Conservation (phyloP, 2,329 filamentous ascomycete species). For the Aureobasidium leucospermi region DNA sequence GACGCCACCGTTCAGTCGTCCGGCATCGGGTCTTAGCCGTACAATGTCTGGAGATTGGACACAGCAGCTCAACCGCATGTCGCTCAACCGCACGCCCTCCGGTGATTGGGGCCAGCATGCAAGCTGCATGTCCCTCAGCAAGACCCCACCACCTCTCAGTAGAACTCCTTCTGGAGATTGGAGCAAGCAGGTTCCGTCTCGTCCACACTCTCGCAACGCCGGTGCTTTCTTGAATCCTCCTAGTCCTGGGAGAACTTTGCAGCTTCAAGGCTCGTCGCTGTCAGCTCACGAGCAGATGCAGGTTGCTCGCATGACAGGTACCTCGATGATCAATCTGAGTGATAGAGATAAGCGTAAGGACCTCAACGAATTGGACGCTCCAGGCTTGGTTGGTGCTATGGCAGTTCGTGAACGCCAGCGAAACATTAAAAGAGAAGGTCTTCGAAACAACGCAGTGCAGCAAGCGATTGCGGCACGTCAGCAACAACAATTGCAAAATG, state of each 20-base stretch:
- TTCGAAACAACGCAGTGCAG: constrained; percentile 59
- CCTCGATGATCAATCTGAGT: constrained; percentile 64
- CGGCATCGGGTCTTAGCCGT: constrained; percentile 18
- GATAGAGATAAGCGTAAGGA: constrained; percentile 34
- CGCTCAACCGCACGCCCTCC: constrained; percentile 35
- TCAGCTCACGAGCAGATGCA: constrained; percentile 84
- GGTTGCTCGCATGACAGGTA: constrained; percentile 72
- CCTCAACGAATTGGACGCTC: constrained; percentile 26
- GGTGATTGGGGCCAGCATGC: constrained; percentile 37
- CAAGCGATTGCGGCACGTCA: constrained; percentile 55
- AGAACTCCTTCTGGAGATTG: constrained; percentile 25
- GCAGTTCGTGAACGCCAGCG: constrained; percentile 73
- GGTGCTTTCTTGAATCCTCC: constrained; percentile 39
- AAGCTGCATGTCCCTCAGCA: constrained; percentile 10
- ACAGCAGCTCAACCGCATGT: constrained; percentile 23
- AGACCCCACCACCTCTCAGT: constrained; percentile 24
- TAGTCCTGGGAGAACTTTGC: constrained; percentile 18
- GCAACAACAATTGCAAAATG: constrained; percentile 36
- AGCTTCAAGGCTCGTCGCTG: constrained; percentile 52
- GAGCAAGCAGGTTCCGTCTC: constrained; percentile 22
- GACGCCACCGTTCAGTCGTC: constrained; percentile 24
- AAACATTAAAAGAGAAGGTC: constrained; percentile 59
- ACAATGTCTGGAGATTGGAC: constrained; percentile 13
- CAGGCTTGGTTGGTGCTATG: constrained; percentile 67
- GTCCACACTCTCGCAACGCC: constrained; percentile 53